Percentiles rank a stretch among this genome's conserved stretches.
These are phyloP conservation scores for Emergomyces orientalis DNA, from an alignment of 2,329 filamentous ascomycete species.

Conservation along the genomic window DNA sequence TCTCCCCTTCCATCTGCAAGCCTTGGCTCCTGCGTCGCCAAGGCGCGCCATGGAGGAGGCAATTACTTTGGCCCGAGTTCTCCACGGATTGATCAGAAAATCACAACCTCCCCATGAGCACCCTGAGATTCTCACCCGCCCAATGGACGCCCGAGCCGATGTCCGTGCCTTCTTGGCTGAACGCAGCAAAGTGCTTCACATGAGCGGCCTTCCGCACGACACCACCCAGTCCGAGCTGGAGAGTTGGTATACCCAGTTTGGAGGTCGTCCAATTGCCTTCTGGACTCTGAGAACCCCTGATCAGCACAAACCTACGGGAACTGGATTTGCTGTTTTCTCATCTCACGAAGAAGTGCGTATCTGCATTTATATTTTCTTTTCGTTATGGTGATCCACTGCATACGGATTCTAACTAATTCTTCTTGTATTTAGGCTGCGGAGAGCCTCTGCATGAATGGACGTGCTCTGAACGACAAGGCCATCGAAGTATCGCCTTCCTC, in stretches of 20 bases:
- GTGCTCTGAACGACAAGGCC: constrained; percentile 94
- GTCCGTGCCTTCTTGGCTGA: constrained; percentile 93
- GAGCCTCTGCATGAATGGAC: constrained; percentile 97
- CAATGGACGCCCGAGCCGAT: constrained; percentile 94
- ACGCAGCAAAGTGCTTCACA: constrained; percentile 94
- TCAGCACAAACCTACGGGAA: constrained; percentile 98
- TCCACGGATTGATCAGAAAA: constrained; percentile 88
- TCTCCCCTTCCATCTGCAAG: constrained; percentile 93
- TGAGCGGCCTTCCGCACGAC: constrained; percentile 94
- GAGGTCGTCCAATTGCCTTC: constrained; percentile 93
- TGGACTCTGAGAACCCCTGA: constrained; percentile 97
- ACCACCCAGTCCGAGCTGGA: constrained; percentile 97
- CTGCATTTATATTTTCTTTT: constrained; percentile 6
- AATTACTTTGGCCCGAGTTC: constrained; percentile 82
- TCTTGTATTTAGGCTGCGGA: constrained; percentile 69
- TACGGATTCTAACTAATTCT: constrained; percentile 14
- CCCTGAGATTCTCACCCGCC: constrained; percentile 84
- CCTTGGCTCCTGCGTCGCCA: constrained; percentile 86
- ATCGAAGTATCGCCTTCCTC: constrained; percentile 97
- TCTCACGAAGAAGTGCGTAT: constrained; percentile 90
- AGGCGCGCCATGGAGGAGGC: constrained; percentile 96
- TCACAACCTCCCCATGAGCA: constrained; percentile 90
- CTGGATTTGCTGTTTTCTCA: constrained; percentile 95
- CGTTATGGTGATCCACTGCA: constrained; percentile 8
- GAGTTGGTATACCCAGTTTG: constrained; percentile 99